These are phyloP conservation scores for Acorus calamus DNA, from an alignment of 106 monocot species.

Conservation along the genomic window DNA sequence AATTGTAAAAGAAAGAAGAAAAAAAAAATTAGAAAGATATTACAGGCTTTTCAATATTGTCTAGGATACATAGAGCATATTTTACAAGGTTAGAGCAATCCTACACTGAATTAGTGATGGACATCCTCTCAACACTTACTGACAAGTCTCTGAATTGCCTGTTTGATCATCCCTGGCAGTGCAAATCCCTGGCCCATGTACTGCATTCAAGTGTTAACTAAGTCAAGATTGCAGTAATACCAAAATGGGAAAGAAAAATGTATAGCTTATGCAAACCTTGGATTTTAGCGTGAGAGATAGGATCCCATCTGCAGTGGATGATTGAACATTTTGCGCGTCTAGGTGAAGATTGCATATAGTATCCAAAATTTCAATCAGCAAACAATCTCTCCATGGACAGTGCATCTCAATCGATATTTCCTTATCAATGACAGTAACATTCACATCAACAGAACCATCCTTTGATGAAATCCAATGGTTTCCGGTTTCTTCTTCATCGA, in stretches of 20 bases:
- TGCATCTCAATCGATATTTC: constrained; percentile 52
- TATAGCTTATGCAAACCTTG: constrained; percentile 33
- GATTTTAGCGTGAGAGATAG: constrained; percentile 48
- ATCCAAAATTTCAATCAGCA: constrained; percentile 63
- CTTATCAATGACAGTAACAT: constrained; percentile 48
- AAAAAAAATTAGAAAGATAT: too few relatives aligned
- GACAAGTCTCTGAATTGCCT: constrained; percentile 22
- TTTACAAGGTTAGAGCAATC: background rate
- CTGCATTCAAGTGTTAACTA: constrained; percentile 15
- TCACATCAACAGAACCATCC: constrained; percentile 26
- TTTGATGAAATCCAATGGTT: constrained; percentile 21
- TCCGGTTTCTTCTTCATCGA: constrained; percentile 19
- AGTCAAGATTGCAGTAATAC: too few relatives aligned
- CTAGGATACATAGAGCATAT: too few relatives aligned
- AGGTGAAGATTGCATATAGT: constrained; percentile 45
- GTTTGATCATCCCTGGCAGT: constrained; percentile 41
- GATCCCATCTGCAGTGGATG: constrained; percentile 33
- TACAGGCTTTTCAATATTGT: too few relatives aligned
- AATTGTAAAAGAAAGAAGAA: too few relatives aligned
- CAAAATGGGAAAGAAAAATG: too few relatives aligned
- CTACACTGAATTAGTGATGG: background rate
- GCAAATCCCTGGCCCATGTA: constrained; percentile 6
- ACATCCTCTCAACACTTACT: constrained; percentile 14
- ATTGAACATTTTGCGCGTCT: constrained; percentile 61
- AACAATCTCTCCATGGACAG: constrained; percentile 68